These are phyloP conservation scores for Pleurostoma richardsiae DNA, from an alignment of 2,329 filamentous ascomycete species.

Conservation along the genomic window DNA sequence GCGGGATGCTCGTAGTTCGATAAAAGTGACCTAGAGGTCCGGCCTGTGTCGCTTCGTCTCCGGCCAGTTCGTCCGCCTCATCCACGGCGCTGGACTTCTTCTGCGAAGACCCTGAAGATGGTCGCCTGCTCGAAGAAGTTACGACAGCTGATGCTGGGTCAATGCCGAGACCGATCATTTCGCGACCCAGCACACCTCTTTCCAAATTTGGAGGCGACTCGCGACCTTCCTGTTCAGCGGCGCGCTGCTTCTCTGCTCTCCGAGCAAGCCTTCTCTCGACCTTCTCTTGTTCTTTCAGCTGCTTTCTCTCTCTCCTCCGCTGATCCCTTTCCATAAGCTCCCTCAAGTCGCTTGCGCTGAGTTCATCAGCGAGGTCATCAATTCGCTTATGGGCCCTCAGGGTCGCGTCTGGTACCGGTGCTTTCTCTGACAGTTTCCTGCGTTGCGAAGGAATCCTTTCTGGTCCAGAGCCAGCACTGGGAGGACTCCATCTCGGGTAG, in stretches of 20 bases:
- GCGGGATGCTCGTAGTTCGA: slow-evolving; percentile 42
- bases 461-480: slow-evolving; percentile 36
- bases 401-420: slow-evolving; percentile 56
- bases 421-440: slow-evolving; percentile 43
- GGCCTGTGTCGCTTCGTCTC: slow-evolving; percentile 4
- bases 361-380: slow-evolving; percentile 72
- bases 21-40: slow-evolving; percentile 30
- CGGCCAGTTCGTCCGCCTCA: slow-evolving; percentile 8
- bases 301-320: slow-evolving; percentile 72
- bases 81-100: slow-evolving; percentile 17
- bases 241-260: slow-evolving; percentile 61
- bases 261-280: slow-evolving; percentile 60
- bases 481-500: slow-evolving; percentile 52
- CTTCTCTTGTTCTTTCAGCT: slow-evolving; percentile 61
- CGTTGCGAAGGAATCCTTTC: slow-evolving; percentile 44
- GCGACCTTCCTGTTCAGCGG: slow-evolving; percentile 50
- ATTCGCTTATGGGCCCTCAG: slow-evolving; percentile 58
- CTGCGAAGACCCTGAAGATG: slow-evolving; percentile 28
- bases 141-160: slow-evolving; percentile 50
- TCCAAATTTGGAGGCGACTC: slow-evolving; percentile 53
- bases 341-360: slow-evolving; percentile 78
- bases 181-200: slow-evolving; percentile 55
- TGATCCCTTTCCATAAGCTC: slow-evolving; percentile 88
- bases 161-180: slow-evolving; percentile 50
- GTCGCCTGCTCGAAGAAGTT: slow-evolving; percentile 50